Evolutionary conservation across 208 protist genomes (phyloP).

Genomic region (Leishmania braziliensis): DNA sequence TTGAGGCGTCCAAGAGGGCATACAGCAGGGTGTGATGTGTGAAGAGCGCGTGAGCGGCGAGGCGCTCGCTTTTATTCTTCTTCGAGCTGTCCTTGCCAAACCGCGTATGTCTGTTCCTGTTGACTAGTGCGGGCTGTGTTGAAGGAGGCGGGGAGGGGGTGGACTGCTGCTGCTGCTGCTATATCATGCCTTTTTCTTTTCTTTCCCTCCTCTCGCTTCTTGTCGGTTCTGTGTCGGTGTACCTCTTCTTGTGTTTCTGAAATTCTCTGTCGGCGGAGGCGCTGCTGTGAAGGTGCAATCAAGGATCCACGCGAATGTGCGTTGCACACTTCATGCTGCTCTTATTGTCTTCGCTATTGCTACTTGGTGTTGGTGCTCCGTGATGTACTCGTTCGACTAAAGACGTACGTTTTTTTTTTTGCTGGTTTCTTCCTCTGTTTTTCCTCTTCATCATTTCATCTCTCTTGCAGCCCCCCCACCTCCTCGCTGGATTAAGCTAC

Average conservation of each 20-base stretch:
- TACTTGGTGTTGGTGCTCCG: neutral
- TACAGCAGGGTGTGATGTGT: neutral
- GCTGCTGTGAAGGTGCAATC: neutral
- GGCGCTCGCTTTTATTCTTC: neutral
- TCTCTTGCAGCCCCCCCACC: neutral
- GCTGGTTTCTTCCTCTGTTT: neutral
- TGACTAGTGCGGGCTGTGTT: neutral
- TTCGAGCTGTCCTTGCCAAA: neutral
- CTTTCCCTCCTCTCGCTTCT: conserved; percentile 4
- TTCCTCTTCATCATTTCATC: neutral
- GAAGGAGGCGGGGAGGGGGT: neutral
- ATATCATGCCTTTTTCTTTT: neutral
- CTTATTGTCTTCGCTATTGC: neutral
- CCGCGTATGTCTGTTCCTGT: neutral
- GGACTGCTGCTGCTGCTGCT: neutral
- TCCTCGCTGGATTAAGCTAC: neutral
- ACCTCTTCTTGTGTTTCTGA: neutral
- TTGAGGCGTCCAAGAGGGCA: neutral
- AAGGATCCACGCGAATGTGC: neutral
- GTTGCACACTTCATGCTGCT: neutral
- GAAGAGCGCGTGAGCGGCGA: neutral
- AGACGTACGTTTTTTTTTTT: neutral
- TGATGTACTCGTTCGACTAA: neutral
- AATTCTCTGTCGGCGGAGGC: neutral
- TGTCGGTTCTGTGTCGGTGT: neutral